Percentiles rank a stretch among this genome's conserved stretches.
These are phyloP conservation scores for Malania oleifera DNA, from an alignment of 164 flowering plant species.

Conservation along the genomic window DNA sequence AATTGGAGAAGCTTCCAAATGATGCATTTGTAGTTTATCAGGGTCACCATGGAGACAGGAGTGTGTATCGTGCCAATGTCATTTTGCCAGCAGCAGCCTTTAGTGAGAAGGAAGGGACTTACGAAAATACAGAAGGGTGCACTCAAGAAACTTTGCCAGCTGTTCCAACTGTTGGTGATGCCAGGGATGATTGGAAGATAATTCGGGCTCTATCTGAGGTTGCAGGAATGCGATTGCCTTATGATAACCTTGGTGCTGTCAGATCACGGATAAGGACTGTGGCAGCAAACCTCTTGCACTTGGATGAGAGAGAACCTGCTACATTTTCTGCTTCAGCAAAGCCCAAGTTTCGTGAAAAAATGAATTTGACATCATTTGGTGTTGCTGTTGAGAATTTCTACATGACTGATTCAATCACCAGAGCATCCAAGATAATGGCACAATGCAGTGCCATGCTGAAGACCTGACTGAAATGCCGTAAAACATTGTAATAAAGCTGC, in stretches of 20 bases:
- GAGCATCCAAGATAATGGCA: constrained; percentile 99
- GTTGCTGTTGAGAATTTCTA: constrained; percentile 78
- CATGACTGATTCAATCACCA: constrained; percentile 89
- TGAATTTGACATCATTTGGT: constrained; percentile 38
- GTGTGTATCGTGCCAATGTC: constrained; percentile 92
- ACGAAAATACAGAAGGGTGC: constrained; percentile 92
- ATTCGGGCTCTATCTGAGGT: constrained; percentile 89
- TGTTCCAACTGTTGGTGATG: constrained; percentile 97
- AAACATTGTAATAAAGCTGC: constrained; percentile 18
- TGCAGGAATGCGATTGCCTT: constrained; percentile 60
- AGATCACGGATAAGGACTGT: constrained; percentile 62
- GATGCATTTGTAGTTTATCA: constrained; percentile 98
- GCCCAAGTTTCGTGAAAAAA: constrained; percentile 40
- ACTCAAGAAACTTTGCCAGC: constrained; percentile 82
- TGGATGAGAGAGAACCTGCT: constrained; percentile 74
- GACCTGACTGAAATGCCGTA: too few relatives aligned
- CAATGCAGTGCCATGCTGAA: constrained; percentile 78
- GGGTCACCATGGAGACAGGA: constrained; percentile 90
- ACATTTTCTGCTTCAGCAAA: constrained; percentile 41
- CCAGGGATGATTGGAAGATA: constrained; percentile 99
- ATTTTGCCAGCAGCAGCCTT: constrained; percentile 90
- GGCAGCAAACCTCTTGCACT: constrained; percentile 75
- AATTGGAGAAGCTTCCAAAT: constrained; percentile 61
- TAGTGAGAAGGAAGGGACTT: constrained; percentile 90
- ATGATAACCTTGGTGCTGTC: constrained; percentile 52